A percentile compares a stretch with the other conserved stretches of the same genome.
These are phyloP conservation scores for Fusarium incarnatum DNA, from an alignment of 2,329 filamentous ascomycete genomes.

Conservation along the genomic window DNA sequence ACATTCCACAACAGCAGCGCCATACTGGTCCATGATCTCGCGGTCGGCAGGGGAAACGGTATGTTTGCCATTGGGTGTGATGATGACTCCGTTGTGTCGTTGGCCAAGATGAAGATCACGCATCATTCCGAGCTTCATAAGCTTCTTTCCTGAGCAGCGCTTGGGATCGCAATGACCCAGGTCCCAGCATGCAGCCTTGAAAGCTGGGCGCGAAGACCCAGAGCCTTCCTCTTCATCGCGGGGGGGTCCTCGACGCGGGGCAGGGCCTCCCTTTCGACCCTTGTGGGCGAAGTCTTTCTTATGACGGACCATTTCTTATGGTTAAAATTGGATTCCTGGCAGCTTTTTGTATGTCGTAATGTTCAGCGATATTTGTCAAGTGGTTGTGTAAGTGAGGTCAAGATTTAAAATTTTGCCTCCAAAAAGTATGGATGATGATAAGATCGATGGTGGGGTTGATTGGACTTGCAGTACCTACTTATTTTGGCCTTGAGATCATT, in stretches of 20 bases:
- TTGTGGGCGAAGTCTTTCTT: slow-evolving; percentile 86
- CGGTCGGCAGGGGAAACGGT: slow-evolving; percentile 86
- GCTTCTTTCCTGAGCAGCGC: slow-evolving; percentile 92
- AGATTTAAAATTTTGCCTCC: slow-evolving; percentile 21
- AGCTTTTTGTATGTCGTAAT: neutral
- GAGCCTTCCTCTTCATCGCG: slow-evolving; percentile 54
- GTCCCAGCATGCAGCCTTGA: slow-evolving; percentile 98
- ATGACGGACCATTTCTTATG: slow-evolving; percentile 82
- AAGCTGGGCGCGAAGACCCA: slow-evolving; percentile 61
- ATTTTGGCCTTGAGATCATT: neutral
- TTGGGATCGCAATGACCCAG: slow-evolving; percentile 98
- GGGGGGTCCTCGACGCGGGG: slow-evolving; percentile 63
- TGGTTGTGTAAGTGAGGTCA: neutral
- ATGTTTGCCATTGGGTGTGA: slow-evolving; percentile 92
- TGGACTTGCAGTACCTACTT: neutral
- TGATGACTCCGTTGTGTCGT: slow-evolving; percentile 90
- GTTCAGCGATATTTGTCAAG: neutral
- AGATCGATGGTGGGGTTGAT: slow-evolving; percentile 36
- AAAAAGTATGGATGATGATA: slow-evolving; percentile 22
- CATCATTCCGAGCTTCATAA: slow-evolving; percentile 94
- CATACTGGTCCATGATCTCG: slow-evolving; percentile 84
- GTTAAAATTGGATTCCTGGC: neutral
- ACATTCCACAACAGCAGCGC: slow-evolving; percentile 95
- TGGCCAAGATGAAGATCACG: slow-evolving; percentile 91
- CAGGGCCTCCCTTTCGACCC: slow-evolving; percentile 75